A percentile compares a stretch with the other conserved stretches of the same genome.
phyloP scores from a whole-genome alignment of 2,329 filamentous ascomycete species.

The Microcera coccophila region DNA sequence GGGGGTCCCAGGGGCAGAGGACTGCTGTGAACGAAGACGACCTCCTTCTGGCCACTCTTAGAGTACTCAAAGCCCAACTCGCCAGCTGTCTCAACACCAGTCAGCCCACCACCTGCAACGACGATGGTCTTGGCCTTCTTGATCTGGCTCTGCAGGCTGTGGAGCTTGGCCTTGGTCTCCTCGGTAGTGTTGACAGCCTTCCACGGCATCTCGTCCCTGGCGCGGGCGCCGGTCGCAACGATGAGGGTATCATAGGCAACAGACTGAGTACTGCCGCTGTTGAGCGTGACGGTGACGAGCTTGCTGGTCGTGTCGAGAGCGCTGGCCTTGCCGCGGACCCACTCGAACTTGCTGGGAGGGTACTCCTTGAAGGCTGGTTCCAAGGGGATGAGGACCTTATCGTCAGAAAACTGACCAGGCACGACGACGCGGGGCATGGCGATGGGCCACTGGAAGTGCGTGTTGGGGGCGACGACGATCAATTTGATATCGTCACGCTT shows the following conservation, averaged over 20 bases:
- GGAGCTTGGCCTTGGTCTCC: slow-evolving; percentile 39
- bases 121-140: slow-evolving; percentile 45
- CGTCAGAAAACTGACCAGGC: slow-evolving; percentile 43
- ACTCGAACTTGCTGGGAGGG: slow-evolving; percentile 46
- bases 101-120: slow-evolving; percentile 49
- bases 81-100: slow-evolving; percentile 48
- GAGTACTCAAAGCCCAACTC: slow-evolving; percentile 49
- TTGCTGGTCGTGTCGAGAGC: slow-evolving; percentile 40
- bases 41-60: slow-evolving; percentile 41
- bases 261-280: slow-evolving; percentile 31
- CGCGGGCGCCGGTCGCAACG: slow-evolving; percentile 51
- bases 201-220: slow-evolving; percentile 45
- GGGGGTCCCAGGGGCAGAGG: slow-evolving; percentile 37
- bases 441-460: slow-evolving; percentile 48
- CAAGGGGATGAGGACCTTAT: slow-evolving; percentile 32
- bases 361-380: slow-evolving; percentile 48
- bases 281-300: slow-evolving; percentile 39
- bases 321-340: slow-evolving; percentile 47
- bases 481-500: slow-evolving; percentile 41
- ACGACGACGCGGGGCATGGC: slow-evolving; percentile 47
- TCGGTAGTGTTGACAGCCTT: slow-evolving; percentile 44
- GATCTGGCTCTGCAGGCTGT: slow-evolving; percentile 36
- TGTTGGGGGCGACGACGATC: slow-evolving; percentile 45
- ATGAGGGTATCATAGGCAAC: slow-evolving; percentile 51
- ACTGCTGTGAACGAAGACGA: slow-evolving; percentile 41